Base-by-base conservation (phyloP, 2,329 filamentous ascomycete species). In the Seiridium cupressi region DNA sequence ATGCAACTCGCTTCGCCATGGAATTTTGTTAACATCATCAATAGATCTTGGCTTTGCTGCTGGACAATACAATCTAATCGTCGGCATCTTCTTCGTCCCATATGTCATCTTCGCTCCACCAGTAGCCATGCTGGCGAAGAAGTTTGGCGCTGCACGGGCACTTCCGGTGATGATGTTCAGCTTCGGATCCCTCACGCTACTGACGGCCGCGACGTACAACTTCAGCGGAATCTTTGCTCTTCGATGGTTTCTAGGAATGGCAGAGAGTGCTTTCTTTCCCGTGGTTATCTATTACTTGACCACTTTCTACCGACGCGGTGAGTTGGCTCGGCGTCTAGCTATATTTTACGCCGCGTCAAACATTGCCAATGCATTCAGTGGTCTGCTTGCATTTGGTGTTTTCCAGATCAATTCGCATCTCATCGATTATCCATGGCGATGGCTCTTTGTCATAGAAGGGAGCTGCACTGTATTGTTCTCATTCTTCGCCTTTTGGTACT, bases 311-410 rank as follows among this genome's bases (percentile, higher is more conserved):
- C 84, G 88, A 13, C 83, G 89, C 58, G 86, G 85, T 38, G 89
- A 92, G 70, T 81, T 92, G 3, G 89, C 89, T 5, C 80, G 89
- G 7, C 84, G 89, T 3, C 78, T 92, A 1, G 89, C 89, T 42
- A 76, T 92, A 61, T 92, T 92, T 76, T 93, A 93, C 66, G 90
- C 89, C 0, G 89, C 89, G 0, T 87, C 84, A 32, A 90, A 89
- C 68, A 89, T 93, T 61, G 90, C 90, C 31, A 87, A 85, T 55
- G 79, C 78, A n/a, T 81, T 81, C 62, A 78, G 76, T 49, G 79
- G 79, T 11, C 73, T 81, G 6, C 72, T 81, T 5, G 74, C 81
- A 1, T 83, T 79, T 63, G 81, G 76, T 44, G 76, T 81, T 18
- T 81, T 83, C 68, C 80, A 78, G 53, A 81, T 82, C 68, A 63